These are phyloP conservation scores for Penicillium sp. DNA, from an alignment of 2,329 filamentous ascomycete genomes.

Conservation along the genomic window DNA sequence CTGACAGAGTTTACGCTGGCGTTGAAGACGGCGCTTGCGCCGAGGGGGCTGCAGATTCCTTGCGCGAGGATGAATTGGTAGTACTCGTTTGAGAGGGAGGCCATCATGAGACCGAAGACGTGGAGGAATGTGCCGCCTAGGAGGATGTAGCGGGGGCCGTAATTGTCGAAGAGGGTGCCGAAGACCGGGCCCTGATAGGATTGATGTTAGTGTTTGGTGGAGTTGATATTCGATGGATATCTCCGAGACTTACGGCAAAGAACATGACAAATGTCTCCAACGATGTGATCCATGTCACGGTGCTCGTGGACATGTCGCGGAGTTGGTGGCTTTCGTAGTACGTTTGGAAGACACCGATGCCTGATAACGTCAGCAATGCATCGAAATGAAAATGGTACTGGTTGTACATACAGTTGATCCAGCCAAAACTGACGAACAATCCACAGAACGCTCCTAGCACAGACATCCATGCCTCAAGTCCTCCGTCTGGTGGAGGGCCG, in stretches of 20 bases:
- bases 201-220: too few relatives aligned
- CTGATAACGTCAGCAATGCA: slow-evolving; percentile 1
- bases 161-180: slow-evolving; percentile 65
- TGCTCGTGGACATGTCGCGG: slow-evolving; percentile 53
- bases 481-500: slow-evolving; percentile 34
- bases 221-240: neutral
- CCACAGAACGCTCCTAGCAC: slow-evolving; percentile 53
- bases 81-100: slow-evolving; percentile 55
- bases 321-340: slow-evolving; percentile 59
- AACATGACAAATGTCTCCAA: slow-evolving; percentile 40
- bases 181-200: slow-evolving; percentile 55
- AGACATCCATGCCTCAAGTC: slow-evolving; percentile 41
- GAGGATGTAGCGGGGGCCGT: slow-evolving; percentile 60
- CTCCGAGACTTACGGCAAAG: slow-evolving; percentile 18
- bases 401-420: slow-evolving; percentile 48
- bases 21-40: slow-evolving; percentile 54
- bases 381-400: neutral
- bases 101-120: slow-evolving; percentile 63
- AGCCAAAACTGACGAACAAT: slow-evolving; percentile 55
- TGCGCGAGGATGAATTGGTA: slow-evolving; percentile 61
- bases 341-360: slow-evolving; percentile 47
- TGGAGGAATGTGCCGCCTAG: slow-evolving; percentile 55
- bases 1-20: slow-evolving; percentile 40
- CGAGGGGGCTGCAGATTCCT: slow-evolving; percentile 56
- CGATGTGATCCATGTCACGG: slow-evolving; percentile 65